These are phyloP conservation scores for Colletotrichum magnum DNA, from an alignment of 2,329 filamentous ascomycete species.

Conservation along the genomic window DNA sequence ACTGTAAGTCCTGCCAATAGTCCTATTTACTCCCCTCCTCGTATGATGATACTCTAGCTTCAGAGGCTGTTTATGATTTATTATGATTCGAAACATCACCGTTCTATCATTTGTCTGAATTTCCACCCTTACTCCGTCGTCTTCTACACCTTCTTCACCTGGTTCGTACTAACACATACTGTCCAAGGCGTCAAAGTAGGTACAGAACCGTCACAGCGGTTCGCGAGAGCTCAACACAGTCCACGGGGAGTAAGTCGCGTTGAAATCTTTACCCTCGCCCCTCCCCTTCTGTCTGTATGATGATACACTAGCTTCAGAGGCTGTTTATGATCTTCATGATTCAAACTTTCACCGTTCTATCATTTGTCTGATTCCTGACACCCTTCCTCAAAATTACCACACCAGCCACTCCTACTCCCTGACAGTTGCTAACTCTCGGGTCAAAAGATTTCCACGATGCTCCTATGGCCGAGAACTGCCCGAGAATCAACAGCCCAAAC, in stretches of 20 bases:
- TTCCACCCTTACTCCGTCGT: background rate
- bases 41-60: slow-evolving; percentile 56
- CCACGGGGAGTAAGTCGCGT: slow-evolving; percentile 3
- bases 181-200: too few relatives aligned
- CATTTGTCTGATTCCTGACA: slow-evolving; percentile 39
- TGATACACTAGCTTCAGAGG: slow-evolving; percentile 59
- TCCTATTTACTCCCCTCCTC: slow-evolving; percentile 1
- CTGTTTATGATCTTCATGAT: slow-evolving; percentile 63
- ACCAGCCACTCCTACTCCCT: too few relatives aligned
- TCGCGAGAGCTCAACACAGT: background rate
- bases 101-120: slow-evolving; percentile 46
- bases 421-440: background rate
- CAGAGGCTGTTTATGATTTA: slow-evolving; percentile 65
- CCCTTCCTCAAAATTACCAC: background rate
- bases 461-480: background rate
- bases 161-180: background rate
- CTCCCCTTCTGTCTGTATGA: slow-evolving; percentile 47
- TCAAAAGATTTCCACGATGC: background rate
- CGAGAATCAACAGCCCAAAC: background rate
- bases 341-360: slow-evolving; percentile 53
- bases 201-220: background rate
- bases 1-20: background rate
- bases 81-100: slow-evolving; percentile 56
- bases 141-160: background rate
- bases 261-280: background rate